Evolutionary conservation across 495 filamentous ascomycete genomes (phyloP).

Genomic region (Penicillium malachiteum): DNA sequence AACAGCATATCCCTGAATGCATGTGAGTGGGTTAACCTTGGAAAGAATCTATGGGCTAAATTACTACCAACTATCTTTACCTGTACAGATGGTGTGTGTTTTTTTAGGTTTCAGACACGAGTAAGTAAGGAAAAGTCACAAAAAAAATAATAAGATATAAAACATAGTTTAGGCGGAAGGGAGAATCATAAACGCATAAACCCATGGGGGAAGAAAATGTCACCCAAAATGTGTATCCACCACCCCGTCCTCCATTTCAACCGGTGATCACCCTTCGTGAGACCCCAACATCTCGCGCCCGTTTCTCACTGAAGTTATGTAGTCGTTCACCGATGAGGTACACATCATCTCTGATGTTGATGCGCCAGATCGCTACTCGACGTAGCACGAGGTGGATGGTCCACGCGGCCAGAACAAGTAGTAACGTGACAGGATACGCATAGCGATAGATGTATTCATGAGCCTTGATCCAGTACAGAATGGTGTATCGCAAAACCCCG

Average conservation of each 20-base stretch:
- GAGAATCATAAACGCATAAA: neutral
- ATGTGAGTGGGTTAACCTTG: neutral
- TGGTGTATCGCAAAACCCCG: conserved; percentile 40
- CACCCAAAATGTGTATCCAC: neutral
- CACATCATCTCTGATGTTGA: conserved; percentile 86
- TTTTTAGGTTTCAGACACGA: neutral
- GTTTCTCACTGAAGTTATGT: conserved; percentile 81
- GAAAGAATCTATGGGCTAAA: neutral
- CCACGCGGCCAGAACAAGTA: conserved; percentile 44
- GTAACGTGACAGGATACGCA: conserved; percentile 62
- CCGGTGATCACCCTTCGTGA: conserved; percentile 40
- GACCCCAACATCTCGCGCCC: conserved; percentile 42
- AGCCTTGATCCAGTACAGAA: conserved; percentile 43
- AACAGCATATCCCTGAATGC: conserved; percentile 7
- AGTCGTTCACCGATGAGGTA: conserved; percentile 92
- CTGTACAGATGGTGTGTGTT: neutral
- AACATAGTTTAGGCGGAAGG: neutral
- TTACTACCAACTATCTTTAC: neutral
- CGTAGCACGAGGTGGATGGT: conserved; percentile 43
- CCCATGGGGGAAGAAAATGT: neutral
- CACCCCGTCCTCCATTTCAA: conserved; percentile 11
- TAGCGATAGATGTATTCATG: conserved; percentile 66
- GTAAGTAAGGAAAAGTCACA: neutral
- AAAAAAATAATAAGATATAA: neutral
- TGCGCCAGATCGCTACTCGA: conserved; percentile 71